phyloP scores from a whole-genome alignment of 2,329 filamentous ascomycete species.

The Fusarium sp. region DNA sequence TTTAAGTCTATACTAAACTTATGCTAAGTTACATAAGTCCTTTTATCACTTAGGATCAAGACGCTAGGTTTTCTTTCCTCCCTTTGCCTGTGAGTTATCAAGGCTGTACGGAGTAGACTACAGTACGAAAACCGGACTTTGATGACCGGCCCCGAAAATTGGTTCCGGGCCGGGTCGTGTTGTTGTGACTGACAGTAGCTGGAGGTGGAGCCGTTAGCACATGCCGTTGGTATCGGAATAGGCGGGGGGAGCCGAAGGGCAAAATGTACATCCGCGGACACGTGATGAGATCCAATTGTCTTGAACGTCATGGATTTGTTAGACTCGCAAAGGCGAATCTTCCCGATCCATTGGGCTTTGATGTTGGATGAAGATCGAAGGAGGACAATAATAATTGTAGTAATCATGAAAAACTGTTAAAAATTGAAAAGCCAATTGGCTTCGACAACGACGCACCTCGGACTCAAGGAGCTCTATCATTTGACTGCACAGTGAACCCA shows the following conservation, averaged over 20 bases:
- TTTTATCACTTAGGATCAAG: no score
- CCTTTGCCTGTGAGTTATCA: background rate
- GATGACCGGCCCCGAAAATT: constrained; percentile 24
- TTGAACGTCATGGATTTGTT: constrained; percentile 37
- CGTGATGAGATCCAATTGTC: constrained; percentile 32
- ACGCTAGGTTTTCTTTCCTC: no score
- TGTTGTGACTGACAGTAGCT: background rate
- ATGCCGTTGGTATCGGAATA: constrained; percentile 27
- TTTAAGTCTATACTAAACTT: no score
- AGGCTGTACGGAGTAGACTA: background rate
- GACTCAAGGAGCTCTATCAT: constrained; percentile 1
- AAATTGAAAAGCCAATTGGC: constrained; percentile 20
- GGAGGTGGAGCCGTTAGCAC: constrained; percentile 31
- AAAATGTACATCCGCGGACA: constrained; percentile 39
- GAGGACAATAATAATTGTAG: background rate
- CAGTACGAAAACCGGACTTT: constrained; percentile 30
- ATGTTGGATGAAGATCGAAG: constrained; percentile 5
- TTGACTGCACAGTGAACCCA: background rate
- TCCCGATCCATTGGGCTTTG: constrained; percentile 27
- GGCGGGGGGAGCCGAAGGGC: constrained; percentile 35
- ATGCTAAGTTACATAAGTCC: no score
- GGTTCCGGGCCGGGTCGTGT: constrained; percentile 22
- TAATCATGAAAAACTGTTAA: background rate
- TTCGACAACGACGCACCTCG: background rate
- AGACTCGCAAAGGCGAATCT: constrained; percentile 15